Evolutionary conservation across 2,329 filamentous ascomycete species (phyloP), one percentile per base, ranked within the genome.

Genomic region (Alternaria arbusti): DNA sequence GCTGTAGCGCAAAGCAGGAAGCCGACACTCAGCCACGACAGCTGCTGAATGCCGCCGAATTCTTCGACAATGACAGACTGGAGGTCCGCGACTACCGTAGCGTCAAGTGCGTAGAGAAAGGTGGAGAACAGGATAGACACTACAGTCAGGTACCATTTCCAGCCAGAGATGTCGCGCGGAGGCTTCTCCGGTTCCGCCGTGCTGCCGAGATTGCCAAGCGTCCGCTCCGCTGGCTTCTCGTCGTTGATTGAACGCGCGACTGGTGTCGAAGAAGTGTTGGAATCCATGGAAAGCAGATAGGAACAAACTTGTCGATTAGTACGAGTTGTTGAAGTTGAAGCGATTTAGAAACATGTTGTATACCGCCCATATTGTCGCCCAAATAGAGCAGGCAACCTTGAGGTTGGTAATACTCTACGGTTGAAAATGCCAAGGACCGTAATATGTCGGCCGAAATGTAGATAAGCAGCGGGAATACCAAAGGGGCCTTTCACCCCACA

Each of bases 31-130:
- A 74, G 40, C 71, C 71, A 74, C 6, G 64, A 13, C 8, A 74
- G 59, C 11, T 70, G 23, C 13, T 66, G 25, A 12, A 71, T 47
- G 6, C 49, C 17, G 30, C 45, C 61, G 36, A 71, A 70, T 5
- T 60, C 54, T 5, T 65, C 46, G 36, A 72, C 52, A 28, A 74
- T 64, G 23, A 44, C 17, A 6, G 69, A 58, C 17, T 67, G 61
- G 32, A 75, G 54, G 47, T 65, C 63, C 5, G 75, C 75, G n/a
- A 73, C 71, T 36, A 78, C 66, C n/a, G 75, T 76, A 49, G 67
- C 70, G 60, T 78, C 75, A 9, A 78, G 64, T 32, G 70, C 61
- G 65, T 73, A 78, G 6, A 78, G 63, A 40, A 77, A 72, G 10
- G 50, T 64, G 15, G 46, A 54, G 26, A 54, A 56, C 12, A 64